Base-by-base conservation (phyloP, 306 rosid species). In the Morella rubra region DNA sequence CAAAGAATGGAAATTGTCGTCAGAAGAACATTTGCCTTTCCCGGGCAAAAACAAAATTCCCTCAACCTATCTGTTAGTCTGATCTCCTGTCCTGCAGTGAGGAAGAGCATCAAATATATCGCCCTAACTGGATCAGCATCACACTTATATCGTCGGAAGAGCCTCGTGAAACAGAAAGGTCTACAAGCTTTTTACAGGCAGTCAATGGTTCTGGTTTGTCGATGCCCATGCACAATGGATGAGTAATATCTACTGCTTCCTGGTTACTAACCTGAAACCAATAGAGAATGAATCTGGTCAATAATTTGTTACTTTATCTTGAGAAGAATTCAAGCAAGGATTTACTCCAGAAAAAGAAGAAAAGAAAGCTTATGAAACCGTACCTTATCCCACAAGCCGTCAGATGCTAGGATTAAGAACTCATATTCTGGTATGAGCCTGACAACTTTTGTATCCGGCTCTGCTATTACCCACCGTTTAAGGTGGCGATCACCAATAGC, bases 341-440 rank as follows among this genome's bases (percentile, higher is more conserved):
- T 76, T 44, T 9, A 40, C 1, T 40, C 8, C 15, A 18, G 0
- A 7, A 65, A 44, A 42, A 42, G 11, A 42, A 47, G 20, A 73
- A 20, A 71, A 37, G 22, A 78, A 59, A 66, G 69, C 44, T 64
- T 19, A 67, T 16, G 73, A 69, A 20, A 22, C n/a, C 73, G 62
- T 84, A 94, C 97, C 92, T 87, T 95, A 81, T 95, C 99, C 99
- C 99, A 95, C 75, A 95, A 84, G 68, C 99, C 99, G 32, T 95
- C 99, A 0, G 99, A 95, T 77, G 97, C 99, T 81, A 95, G 81
- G 77, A 95, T 89, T 76, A 95, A 61, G 76, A 95, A 89, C 86
- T 95, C 99, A 62, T 90, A 87, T 44, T 88, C 88, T 32, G 93
- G 85, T 81, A 83, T 81, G 71, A 95, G 86, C n/a, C 68, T 71